A percentile compares a stretch with the other conserved stretches of the same genome.
phyloP scores from a whole-genome alignment of 352 stramenopile genomes.

The Pythium biforme region DNA sequence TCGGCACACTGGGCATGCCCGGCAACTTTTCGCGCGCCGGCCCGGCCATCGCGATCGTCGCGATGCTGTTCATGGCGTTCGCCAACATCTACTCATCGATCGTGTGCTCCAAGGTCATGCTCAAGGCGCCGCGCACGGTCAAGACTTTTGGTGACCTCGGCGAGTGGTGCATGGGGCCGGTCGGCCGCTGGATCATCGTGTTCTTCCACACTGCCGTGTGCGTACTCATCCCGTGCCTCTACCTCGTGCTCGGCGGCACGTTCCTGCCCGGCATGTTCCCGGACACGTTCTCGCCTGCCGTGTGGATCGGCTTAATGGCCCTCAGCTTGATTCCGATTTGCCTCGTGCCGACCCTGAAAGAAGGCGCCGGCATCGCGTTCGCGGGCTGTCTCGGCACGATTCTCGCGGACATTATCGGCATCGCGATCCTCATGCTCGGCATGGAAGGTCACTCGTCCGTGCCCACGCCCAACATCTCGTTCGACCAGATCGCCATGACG shows the following conservation, averaged over 20 bases:
- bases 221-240: conserved; percentile 29
- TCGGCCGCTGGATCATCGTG: conserved; percentile 30
- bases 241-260: conserved; percentile 35
- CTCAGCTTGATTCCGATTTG: conserved; percentile 30
- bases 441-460: conserved; percentile 24
- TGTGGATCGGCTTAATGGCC: conserved; percentile 37
- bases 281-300: conserved; percentile 15
- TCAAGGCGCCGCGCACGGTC: conserved; percentile 28
- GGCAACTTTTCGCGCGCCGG: conserved; percentile 36
- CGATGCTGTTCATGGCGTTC: conserved; percentile 36
- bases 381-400: conserved; percentile 35
- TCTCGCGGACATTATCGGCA: conserved; percentile 29
- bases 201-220: conserved; percentile 28
- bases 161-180: conserved; percentile 30
- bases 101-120: conserved; percentile 27
- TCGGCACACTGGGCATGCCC: conserved; percentile 39
- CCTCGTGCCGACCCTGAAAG: conserved; percentile 33
- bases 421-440: conserved; percentile 26
- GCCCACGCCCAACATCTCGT: conserved; percentile 20
- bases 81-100: conserved; percentile 37
- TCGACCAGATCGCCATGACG: conserved; percentile 30
- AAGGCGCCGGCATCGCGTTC: conserved; percentile 27
- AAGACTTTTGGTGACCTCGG: conserved; percentile 37
- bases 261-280: conserved; percentile 29
- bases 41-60: conserved; percentile 25